Base-by-base conservation (phyloP, 352 stramenopile species). In the Globisporangium yorkense region DNA sequence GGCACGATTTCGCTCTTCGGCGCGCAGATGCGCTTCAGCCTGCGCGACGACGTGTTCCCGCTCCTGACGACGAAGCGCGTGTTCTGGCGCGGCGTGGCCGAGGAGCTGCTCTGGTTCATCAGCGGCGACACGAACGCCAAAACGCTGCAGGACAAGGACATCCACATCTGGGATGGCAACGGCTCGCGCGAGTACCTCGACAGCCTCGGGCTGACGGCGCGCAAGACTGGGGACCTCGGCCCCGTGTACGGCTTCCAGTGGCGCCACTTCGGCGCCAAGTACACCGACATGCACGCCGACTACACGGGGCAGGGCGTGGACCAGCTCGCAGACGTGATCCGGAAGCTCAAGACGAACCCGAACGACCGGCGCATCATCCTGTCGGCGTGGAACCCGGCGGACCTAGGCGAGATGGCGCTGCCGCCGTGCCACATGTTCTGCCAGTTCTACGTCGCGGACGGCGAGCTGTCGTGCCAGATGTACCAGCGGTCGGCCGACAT, bases 141-240 rank as follows among this genome's bases (percentile, higher is more conserved):
- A 68, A 90, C 96, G 47, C 74, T 99, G 6, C 78, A 94, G 69
- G 90, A 97, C 57, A 99, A 99, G 76, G 80, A 97, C 61, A 98
- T 99, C 70, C 97, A 99, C 66, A 99, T 99, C 65, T 99, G 97
- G 98, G 97, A 99, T 72, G 97, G 97, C 41, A 99, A 99, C 77
- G 97, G 94, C 37, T 99, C 92, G 2, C 84, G 96, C 7, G 96
- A 99, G 63, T 98, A 95, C 63, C 67, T 98, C 12, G 88, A 97
- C 65, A 91, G 79, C 54, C 78, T 95, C 31, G 97, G 97, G 12
- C 72, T 99, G 13, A 71, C 75, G 4, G 75, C 98, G 55, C 89
- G 97, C 20, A 96, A 99, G 70, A 91, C 97, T 31, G 97, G 97
- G 7, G 98, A 99, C 70, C 77, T 99, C 5, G 97, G 93, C 13